Evolutionary conservation across 768 basidiomycete genomes (phyloP).

Genomic region (Cyclocybe aegerita): DNA sequence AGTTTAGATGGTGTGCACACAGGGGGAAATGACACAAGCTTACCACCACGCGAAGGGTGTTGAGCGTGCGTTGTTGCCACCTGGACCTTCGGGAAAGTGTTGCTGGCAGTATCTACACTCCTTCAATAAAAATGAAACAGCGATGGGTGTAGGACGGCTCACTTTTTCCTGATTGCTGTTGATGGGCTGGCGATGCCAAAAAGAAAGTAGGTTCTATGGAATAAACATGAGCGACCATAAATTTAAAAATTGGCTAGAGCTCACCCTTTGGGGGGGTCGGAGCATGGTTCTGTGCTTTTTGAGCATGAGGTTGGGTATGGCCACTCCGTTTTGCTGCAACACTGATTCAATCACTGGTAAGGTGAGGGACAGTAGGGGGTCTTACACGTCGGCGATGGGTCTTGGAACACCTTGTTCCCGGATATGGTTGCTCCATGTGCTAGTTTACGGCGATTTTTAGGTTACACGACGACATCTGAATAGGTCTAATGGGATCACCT

Average conservation of each 20-base stretch:
- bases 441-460: conserved; percentile 11
- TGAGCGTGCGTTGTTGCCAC: conserved; percentile 11
- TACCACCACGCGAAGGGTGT: conserved; percentile 12
- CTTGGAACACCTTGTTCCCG: conserved; percentile 13
- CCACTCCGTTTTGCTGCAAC: conserved; percentile 11
- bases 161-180: conserved; percentile 12
- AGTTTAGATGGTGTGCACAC: conserved; percentile 8
- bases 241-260: conserved; percentile 9
- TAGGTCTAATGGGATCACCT: conserved; percentile 8
- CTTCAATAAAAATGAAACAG: conserved; percentile 12
- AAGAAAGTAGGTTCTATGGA: conserved; percentile 8
- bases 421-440: conserved; percentile 10
- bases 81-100: conserved; percentile 13
- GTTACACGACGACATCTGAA: conserved; percentile 10
- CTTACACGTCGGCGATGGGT: conserved; percentile 12
- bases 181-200: conserved; percentile 9
- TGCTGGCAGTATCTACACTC: conserved; percentile 8
- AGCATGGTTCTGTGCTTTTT: conserved; percentile 13
- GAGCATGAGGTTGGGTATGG: conserved; percentile 11
- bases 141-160: conserved; percentile 9
- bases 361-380: conserved; percentile 7
- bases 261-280: conserved; percentile 11
- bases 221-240: conserved; percentile 8
- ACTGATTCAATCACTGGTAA: conserved; percentile 12
- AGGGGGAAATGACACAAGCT: conserved; percentile 10